phyloP scores from a whole-genome alignment of 768 basidiomycete species.

The Candolleomyces aberdarensis region DNA sequence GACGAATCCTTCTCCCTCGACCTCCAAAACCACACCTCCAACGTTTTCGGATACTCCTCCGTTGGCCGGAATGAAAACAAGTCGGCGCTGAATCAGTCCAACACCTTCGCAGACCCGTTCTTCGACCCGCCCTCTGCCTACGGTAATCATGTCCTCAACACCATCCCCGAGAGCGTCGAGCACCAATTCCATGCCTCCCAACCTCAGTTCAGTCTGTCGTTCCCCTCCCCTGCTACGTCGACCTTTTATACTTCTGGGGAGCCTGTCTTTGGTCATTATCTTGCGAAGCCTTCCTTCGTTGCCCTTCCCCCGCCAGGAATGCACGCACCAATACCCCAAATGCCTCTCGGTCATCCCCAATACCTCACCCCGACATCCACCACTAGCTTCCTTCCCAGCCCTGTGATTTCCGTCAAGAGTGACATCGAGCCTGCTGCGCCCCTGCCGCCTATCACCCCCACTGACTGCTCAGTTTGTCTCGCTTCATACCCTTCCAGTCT shows the following conservation, averaged over 20 bases:
- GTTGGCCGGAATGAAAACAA: constrained; percentile 16
- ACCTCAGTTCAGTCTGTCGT: constrained; percentile 18
- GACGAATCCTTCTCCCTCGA: constrained; percentile 37
- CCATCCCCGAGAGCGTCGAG: constrained; percentile 40
- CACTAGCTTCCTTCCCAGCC: neutral
- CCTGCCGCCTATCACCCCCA: constrained; percentile 16
- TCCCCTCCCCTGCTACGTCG: neutral
- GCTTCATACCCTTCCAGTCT: constrained; percentile 39
- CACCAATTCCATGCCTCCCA: constrained; percentile 38
- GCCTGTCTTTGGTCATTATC: constrained; percentile 1
- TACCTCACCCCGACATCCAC: neutral
- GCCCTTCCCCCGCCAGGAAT: constrained; percentile 12
- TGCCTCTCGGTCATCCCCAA: neutral
- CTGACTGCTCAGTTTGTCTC: constrained; percentile 65
- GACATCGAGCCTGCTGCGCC: constrained; percentile 4
- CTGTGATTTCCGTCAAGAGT: constrained; percentile 2
- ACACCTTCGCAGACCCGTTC: constrained; percentile 41
- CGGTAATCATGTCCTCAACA: constrained; percentile 25
- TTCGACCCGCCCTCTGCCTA: constrained; percentile 18
- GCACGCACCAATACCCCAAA: constrained; percentile 3
- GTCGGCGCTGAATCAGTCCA: constrained; percentile 23
- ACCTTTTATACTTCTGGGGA: neutral
- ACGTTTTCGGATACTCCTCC: constrained; percentile 30
- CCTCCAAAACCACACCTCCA: constrained; percentile 26
- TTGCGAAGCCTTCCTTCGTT: constrained; percentile 10